Evolutionary conservation across 140 eudicot genomes (phyloP), one percentile per base, ranked within the genome.

Genomic region (Flaveria floridana): DNA sequence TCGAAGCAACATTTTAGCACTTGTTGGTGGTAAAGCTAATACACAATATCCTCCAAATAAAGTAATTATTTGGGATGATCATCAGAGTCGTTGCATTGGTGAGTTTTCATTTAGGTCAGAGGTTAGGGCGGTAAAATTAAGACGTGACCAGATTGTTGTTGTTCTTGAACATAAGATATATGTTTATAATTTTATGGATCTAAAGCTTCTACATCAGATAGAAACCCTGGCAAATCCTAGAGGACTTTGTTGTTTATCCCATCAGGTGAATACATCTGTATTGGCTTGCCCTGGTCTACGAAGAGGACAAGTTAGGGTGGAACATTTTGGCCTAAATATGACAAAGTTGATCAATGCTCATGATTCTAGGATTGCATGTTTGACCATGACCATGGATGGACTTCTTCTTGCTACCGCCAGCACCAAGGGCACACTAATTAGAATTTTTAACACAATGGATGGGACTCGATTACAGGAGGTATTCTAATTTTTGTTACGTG

Each of bases 401-500:
- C 94, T 94, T 78, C 87, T 94, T 84, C 96, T 94, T 76, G 99
- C 99, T 15, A 90, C 99, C 18, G 97, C 99, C 56, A 94, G 99
- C 81, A 78, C 90, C 48, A 90, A 88, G 87, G 99, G 99, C 46
- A 94, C 99, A 23, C 75, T 94, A 76, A 87, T 90, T 68, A 88
- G 97, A 71, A 86, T 90, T 75, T 94, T 88, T 72, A 90, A 94
- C 83, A 88, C 99, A 10, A 84, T 94, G 96, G 97, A 94, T 81
- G 99, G 99, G 39, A 86, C 96, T 77, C 84, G 81, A 52, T 78
- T 94, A 72, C 99, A 94, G 70, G 99, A 94, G 95, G 99, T 92
- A 86, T 34, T 41, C 11, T 66, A 13, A 19, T 44, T 20, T 71
- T 13, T 64, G 70, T 61, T 61, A 57, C 41, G 41, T 34, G 41